Conservation (phyloP, 352 stramenopile species). For the Phytophthora citricola region DNA sequence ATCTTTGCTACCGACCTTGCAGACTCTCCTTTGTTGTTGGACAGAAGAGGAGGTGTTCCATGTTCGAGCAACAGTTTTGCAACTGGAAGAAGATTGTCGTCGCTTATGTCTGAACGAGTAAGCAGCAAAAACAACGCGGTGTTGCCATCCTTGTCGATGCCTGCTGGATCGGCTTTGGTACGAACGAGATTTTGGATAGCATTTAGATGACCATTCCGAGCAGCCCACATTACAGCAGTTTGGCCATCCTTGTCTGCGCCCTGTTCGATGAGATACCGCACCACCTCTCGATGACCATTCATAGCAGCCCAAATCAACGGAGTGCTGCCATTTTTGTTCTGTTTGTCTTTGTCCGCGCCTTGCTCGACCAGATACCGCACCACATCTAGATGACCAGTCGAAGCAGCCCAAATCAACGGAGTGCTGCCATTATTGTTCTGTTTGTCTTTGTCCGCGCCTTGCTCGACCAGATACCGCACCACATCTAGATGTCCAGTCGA, state of each 20-base stretch:
- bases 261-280: slow-evolving; percentile 19
- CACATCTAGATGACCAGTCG: slow-evolving; percentile 6
- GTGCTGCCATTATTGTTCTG: no score
- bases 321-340: slow-evolving; percentile 13
- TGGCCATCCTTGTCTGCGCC: slow-evolving; percentile 9
- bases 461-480: not conserved
- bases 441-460: not conserved
- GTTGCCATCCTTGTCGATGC: slow-evolving; percentile 5
- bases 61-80: slow-evolving; percentile 12
- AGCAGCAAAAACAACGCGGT: slow-evolving; percentile 7
- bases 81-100: slow-evolving; percentile 19
- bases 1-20: no score
- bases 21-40: no score
- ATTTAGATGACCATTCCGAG: not conserved
- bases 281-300: slow-evolving; percentile 7
- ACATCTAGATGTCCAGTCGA: not conserved
- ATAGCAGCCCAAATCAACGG: slow-evolving; percentile 10
- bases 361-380: slow-evolving; percentile 18
- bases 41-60: no score
- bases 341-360: slow-evolving; percentile 14
- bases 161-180: no score
- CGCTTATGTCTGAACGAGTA: not conserved
- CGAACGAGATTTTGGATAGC: not conserved
- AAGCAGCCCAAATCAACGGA: not conserved
- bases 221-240: slow-evolving; percentile 11